Percentiles rank a stretch among this genome's conserved stretches.
Evolutionary conservation across 2,329 filamentous ascomycete species (phyloP).

Genomic region (Fonsecaea pedrosoi): DNA sequence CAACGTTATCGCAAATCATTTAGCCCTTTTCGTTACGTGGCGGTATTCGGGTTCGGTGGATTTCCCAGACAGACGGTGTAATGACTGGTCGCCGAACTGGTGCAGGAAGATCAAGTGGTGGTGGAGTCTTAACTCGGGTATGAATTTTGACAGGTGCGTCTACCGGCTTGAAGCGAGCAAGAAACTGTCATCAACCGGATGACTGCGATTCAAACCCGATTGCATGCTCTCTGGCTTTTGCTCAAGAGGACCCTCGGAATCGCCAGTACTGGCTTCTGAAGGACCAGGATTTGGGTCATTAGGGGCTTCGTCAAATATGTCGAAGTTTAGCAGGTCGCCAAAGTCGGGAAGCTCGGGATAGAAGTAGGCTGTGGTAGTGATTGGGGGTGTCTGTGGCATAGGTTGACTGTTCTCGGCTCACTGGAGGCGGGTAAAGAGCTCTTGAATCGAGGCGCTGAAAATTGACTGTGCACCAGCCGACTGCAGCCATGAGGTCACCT

Average conservation of each 20-base stretch:
- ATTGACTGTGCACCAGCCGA: slow-evolving; percentile 10
- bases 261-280: slow-evolving; percentile 3
- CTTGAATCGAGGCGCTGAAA: slow-evolving; percentile 10
- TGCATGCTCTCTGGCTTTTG: slow-evolving; percentile 11
- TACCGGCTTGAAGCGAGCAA: slow-evolving; percentile 6
- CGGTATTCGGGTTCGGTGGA: slow-evolving; percentile 45
- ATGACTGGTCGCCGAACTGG: too few species aligned
- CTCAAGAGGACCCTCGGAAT: not conserved
- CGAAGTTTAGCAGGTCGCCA: slow-evolving; percentile 13
- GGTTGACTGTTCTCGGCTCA: slow-evolving; percentile 11
- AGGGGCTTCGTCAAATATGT: slow-evolving; percentile 15
- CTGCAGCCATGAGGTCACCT: slow-evolving; percentile 5
- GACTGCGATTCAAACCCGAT: slow-evolving; percentile 8
- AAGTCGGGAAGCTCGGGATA: slow-evolving; percentile 13
- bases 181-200: slow-evolving; percentile 5
- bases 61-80: not conserved
- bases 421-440: slow-evolving; percentile 11
- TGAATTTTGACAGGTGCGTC: slow-evolving; percentile 7
- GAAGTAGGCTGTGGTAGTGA: slow-evolving; percentile 2
- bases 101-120: slow-evolving; percentile 2
- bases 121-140: not conserved
- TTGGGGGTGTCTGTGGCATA: slow-evolving; percentile 5
- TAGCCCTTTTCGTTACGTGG: slow-evolving; percentile 73
- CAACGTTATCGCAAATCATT: slow-evolving; percentile 73
- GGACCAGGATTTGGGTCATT: not conserved